Conservation (phyloP, 2,329 filamentous ascomycete genomes). For the Beauveria brongniartii region DNA sequence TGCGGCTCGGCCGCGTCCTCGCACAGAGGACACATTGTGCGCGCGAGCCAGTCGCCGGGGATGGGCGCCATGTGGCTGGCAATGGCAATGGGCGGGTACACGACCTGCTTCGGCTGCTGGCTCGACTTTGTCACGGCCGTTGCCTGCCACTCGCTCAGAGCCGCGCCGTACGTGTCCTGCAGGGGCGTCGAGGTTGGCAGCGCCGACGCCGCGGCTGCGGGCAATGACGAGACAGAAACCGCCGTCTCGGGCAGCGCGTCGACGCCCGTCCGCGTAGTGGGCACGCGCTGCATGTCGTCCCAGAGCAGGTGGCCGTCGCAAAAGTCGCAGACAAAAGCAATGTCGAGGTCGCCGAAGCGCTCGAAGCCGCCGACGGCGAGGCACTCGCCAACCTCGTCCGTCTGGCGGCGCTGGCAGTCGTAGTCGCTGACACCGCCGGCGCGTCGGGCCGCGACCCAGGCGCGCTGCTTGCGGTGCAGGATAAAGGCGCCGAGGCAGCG, state of each 20-base stretch:
- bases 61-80: slow-evolving; percentile 48
- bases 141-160: slow-evolving; percentile 44
- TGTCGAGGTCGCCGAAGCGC: slow-evolving; percentile 44
- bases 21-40: slow-evolving; percentile 47
- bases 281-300: slow-evolving; percentile 47
- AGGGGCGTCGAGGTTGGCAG: slow-evolving; percentile 14
- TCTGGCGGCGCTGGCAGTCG: slow-evolving; percentile 29
- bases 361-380: slow-evolving; percentile 47
- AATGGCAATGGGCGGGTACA: slow-evolving; percentile 50
- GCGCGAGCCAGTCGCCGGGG: slow-evolving; percentile 42
- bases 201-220: slow-evolving; percentile 20
- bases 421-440: slow-evolving; percentile 20
- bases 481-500: slow-evolving; percentile 51
- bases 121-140: slow-evolving; percentile 32
- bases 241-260: slow-evolving; percentile 17
- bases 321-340: slow-evolving; percentile 53
- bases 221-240: too few species aligned
- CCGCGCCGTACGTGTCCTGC: slow-evolving; percentile 18
- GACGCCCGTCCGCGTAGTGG: slow-evolving; percentile 33
- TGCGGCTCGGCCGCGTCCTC: slow-evolving; percentile 37
- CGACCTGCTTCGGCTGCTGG: slow-evolving; percentile 39
- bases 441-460: slow-evolving; percentile 17
- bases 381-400: slow-evolving; percentile 44
- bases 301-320: slow-evolving; percentile 54
- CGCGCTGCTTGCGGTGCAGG: slow-evolving; percentile 41